A percentile compares a stretch with the other conserved stretches of the same genome.
phyloP scores from a whole-genome alignment of 169 alveolate species.

The Amoebophrya sp. region DNA sequence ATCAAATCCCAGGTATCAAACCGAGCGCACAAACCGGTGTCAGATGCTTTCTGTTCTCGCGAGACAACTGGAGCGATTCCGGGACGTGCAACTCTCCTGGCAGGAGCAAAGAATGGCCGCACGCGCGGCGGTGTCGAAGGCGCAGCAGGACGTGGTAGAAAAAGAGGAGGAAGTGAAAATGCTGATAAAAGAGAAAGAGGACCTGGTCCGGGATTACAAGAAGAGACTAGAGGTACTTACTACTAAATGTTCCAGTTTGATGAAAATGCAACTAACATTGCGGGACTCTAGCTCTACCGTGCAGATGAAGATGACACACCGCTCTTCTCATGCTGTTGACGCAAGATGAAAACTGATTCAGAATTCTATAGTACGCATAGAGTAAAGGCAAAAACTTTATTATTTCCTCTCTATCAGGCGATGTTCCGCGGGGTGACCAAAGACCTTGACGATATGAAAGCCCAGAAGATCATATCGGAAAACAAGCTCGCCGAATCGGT shows the following conservation, averaged over 20 bases:
- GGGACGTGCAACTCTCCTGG: neutral
- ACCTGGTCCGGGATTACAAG: constrained; percentile 1
- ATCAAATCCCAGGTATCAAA: neutral
- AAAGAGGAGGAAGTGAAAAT: neutral
- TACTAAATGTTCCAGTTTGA: too few relatives aligned
- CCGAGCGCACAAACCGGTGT: constrained; percentile 15
- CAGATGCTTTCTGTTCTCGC: neutral
- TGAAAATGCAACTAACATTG: too few relatives aligned
- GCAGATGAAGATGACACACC: too few relatives aligned
- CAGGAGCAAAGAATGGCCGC: constrained; percentile 20
- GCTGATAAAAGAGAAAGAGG: neutral
- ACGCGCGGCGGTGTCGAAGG: neutral
- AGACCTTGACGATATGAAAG: neutral
- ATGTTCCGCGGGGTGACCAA: neutral
- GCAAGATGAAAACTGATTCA: too few relatives aligned
- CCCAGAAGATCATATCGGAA: neutral
- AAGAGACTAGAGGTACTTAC: neutral
- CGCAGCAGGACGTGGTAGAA: neutral
- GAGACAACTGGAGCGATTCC: neutral
- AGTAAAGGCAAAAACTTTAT: too few relatives aligned
- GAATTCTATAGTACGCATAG: too few relatives aligned
- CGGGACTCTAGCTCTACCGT: too few relatives aligned
- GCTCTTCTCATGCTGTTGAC: too few relatives aligned
- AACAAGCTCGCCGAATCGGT: too few relatives aligned
- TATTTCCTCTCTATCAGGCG: neutral